Percentiles rank a stretch among this genome's conserved stretches.
Evolutionary conservation across 164 flowering plant genomes (phyloP).

Genomic region (Houttuynia cordata): DNA sequence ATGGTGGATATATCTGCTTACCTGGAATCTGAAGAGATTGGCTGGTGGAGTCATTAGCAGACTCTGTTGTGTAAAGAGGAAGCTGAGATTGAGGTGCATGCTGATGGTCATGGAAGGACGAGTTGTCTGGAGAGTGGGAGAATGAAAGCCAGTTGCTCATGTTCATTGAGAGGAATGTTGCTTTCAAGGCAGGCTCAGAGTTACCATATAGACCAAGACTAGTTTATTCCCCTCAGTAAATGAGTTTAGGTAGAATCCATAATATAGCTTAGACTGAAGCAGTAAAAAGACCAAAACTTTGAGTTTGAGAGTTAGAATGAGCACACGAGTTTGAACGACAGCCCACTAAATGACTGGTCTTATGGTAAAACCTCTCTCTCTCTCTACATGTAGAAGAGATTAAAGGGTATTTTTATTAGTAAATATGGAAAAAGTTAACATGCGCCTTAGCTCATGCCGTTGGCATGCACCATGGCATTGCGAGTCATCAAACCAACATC

Average conservation of each 20-base stretch:
- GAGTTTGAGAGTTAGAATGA: slow-evolving; percentile 3
- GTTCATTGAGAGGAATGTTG: slow-evolving; percentile 38
- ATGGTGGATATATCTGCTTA: slow-evolving; percentile 9
- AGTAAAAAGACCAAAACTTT: not conserved
- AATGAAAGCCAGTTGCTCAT: slow-evolving; percentile 81
- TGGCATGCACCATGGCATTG: too few relatives aligned
- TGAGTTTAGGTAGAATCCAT: not conserved
- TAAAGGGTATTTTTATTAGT: too few relatives aligned
- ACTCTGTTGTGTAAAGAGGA: slow-evolving; percentile 36
- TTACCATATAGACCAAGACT: not conserved
- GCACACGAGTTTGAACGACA: too few relatives aligned
- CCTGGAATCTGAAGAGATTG: slow-evolving; percentile 64
- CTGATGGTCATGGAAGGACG: slow-evolving; percentile 41
- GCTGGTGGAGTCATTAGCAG: slow-evolving; percentile 39
- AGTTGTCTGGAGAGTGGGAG: slow-evolving; percentile 55
- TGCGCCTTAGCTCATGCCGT: too few relatives aligned
- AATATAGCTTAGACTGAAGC: not conserved
- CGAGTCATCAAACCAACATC: too few relatives aligned
- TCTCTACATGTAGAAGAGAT: too few relatives aligned
- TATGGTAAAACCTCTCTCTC: too few relatives aligned
- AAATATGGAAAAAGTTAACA: too few relatives aligned
- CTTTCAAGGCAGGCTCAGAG: not conserved
- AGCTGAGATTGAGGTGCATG: slow-evolving; percentile 42
- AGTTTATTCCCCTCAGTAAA: not conserved
- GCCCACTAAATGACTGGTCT: too few relatives aligned